Percentiles rank a stretch among this genome's conserved stretches.
Evolutionary conservation across 768 basidiomycete species (phyloP).

Genomic region (Pleurotus salmoneostramineus): DNA sequence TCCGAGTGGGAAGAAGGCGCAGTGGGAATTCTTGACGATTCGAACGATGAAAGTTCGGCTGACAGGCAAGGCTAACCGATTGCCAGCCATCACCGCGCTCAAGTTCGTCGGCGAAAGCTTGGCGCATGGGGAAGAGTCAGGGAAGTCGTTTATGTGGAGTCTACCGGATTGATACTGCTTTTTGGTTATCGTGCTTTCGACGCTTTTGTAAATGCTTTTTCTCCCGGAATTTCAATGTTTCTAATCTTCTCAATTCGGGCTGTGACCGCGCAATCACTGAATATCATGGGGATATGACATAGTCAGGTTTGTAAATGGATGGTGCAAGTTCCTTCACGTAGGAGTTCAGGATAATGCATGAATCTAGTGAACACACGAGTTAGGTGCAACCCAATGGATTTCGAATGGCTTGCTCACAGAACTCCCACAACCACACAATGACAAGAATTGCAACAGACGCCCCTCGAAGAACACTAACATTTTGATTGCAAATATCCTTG

Average conservation of each 20-base stretch:
- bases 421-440: neutral
- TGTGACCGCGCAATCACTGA: no score
- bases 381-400: neutral
- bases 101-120: constrained; percentile 70
- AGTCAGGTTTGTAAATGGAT: neutral
- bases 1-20: constrained; percentile 57
- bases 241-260: no score
- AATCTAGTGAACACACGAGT: neutral
- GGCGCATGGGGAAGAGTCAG: constrained; percentile 63
- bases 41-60: constrained; percentile 56
- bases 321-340: constrained; percentile 3
- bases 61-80: constrained; percentile 20
- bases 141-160: constrained; percentile 54
- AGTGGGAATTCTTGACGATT: constrained; percentile 73
- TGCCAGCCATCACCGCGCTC: constrained; percentile 69
- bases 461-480: neutral
- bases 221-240: neutral
- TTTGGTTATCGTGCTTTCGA: neutral
- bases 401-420: neutral
- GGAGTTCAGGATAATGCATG: neutral
- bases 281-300: constrained; percentile 6
- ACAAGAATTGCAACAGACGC: neutral
- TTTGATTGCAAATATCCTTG: constrained; percentile 3
- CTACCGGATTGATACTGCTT: constrained; percentile 40
- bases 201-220: neutral